Percentiles rank a stretch among this genome's conserved stretches.
Evolutionary conservation across 176 grass and related monocot species (phyloP).

Genomic region (Hordeum vulgare): MorexV3_pseudomolecules_assembly NC_058522.1:432316293-432316792

Average conservation of each 20-base stretch:
- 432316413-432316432: too few relatives aligned
- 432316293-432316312: too few relatives aligned
- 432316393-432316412: background rate
- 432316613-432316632: background rate
- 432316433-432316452: background rate
- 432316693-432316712: background rate
- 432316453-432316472: background rate
- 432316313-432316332: too few relatives aligned
- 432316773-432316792: background rate
- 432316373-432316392: too few relatives aligned
- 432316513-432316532: background rate
- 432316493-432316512: background rate
- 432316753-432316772: conserved; percentile 36
- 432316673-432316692: background rate
- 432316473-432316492: background rate
- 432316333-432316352: too few relatives aligned
- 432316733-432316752: background rate
- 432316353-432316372: too few relatives aligned
- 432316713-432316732: background rate
- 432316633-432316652: background rate
- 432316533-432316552: background rate
- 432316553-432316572: background rate
- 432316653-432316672: background rate
- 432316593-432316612: background rate
- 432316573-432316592: background rate